These are phyloP conservation scores for Camellia granthamiana DNA, from an alignment of 148 eudicot species.

Conservation along the genomic window DNA sequence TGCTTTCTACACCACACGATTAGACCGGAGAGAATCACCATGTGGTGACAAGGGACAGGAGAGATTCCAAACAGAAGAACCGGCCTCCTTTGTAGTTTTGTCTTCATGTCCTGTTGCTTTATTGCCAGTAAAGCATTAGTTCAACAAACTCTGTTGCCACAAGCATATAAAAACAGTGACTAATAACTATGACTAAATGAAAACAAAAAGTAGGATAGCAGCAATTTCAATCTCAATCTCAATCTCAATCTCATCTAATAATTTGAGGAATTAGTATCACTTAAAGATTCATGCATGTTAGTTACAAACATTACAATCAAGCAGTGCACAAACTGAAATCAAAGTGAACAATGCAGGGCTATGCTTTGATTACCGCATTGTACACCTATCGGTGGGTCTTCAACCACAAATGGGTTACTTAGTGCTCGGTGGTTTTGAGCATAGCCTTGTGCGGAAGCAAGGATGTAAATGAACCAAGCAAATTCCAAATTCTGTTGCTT, in stretches of 20 bases:
- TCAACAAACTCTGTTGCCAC: no score
- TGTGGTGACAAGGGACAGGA: no score
- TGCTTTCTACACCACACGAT: no score
- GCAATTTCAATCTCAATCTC: not conserved
- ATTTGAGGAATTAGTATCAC: not conserved
- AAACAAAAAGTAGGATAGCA: no score
- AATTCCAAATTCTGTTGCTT: not conserved
- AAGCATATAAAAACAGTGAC: no score
- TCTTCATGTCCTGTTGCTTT: no score
- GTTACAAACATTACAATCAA: slow-evolving; percentile 5
- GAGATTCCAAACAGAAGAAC: no score
- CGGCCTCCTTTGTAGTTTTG: no score
- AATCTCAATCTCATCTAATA: not conserved
- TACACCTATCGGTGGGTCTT: not conserved
- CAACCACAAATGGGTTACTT: not conserved
- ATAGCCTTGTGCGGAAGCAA: not conserved
- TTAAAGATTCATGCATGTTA: not conserved
- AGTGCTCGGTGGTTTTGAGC: not conserved
- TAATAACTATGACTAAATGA: no score
- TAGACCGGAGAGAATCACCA: no score
- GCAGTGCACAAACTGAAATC: not conserved
- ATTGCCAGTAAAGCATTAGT: no score
- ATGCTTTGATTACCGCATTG: not conserved
- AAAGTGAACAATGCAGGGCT: not conserved
- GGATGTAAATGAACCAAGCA: not conserved